Base-by-base conservation (phyloP, 164 flowering plant genomes). In the Vitis labrusca region DNA sequence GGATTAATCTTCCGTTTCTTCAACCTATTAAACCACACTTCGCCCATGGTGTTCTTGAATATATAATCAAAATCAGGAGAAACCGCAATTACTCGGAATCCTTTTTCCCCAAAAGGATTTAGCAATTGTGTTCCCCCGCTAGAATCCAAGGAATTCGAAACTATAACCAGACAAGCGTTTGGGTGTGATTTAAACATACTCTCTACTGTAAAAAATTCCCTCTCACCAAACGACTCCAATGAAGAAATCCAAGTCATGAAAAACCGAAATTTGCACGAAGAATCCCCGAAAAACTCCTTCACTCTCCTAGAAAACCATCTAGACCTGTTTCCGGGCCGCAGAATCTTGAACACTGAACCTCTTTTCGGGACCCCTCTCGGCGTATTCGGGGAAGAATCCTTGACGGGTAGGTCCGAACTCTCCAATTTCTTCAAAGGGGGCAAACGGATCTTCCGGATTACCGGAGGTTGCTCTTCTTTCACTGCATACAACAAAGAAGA, bases 221-320 rank as follows among this genome's bases (percentile, higher is more conserved):
- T 74, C 1, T 67, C 59, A 56, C 91, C 85, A 66, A 91, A 91
- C 5, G 86, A 79, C 10, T 83, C 79, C 13, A 85, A 16, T 27
- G 95, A 83, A 55, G 94, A 86, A 64, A 94, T 93, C 98, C 98
- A 91, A 65, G 97, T 93, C 94, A 93, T 86, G 74, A 93, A 93
- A 65, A 93, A 85, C 47, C 84, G 78, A 61, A 75, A 48, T 81
- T 85, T 63, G 59, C 98, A 93, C 1, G 79, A 55, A n/a, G 80
- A 74, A 56, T 71, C 71, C 12, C 58, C 17, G 50, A 93, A 80
- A 77, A 93, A 91, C 9, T 74, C 75, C 64, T 71, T 77, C 15
- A 80, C 78, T 70, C 84, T 82, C 2, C 50, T 60, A 0, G 85
- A 70, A 71, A 89, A 92, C 47, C 29, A 59, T 62, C 44, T 72